Conservation (phyloP, 2,329 filamentous ascomycete genomes). For the Rhinocladiella mackenziei region DNA sequence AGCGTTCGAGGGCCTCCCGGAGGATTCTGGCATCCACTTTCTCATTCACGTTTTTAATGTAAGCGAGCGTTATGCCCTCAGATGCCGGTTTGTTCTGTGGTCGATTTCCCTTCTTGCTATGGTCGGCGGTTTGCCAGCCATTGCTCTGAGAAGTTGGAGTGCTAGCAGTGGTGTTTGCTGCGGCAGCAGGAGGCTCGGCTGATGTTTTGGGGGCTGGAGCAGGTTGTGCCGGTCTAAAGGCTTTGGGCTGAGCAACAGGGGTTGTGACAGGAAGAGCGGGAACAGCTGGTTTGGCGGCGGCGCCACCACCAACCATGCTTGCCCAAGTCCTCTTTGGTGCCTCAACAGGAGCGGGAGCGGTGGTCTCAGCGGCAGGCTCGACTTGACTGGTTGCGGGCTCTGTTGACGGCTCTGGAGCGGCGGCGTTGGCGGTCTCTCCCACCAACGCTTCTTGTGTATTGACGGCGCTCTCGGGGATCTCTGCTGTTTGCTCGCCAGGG, state of each 20-base stretch:
- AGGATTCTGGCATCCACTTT: slow-evolving; percentile 75
- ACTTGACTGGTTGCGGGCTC: slow-evolving; percentile 44
- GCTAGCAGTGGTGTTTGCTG: slow-evolving; percentile 36
- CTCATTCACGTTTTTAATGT: slow-evolving; percentile 93
- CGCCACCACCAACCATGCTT: slow-evolving; percentile 47
- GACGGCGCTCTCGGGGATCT: slow-evolving; percentile 11
- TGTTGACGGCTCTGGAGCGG: slow-evolving; percentile 34
- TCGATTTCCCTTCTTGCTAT: slow-evolving; percentile 79
- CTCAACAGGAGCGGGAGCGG: slow-evolving; percentile 49
- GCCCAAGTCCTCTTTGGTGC: slow-evolving; percentile 59
- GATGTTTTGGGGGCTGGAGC: slow-evolving; percentile 35
- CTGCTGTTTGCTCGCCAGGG: slow-evolving; percentile 40
- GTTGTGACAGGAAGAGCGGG: slow-evolving; percentile 37
- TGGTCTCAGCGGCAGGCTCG: slow-evolving; percentile 48
- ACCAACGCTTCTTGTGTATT: slow-evolving; percentile 17
- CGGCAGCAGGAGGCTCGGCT: slow-evolving; percentile 33
- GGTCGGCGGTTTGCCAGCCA: slow-evolving; percentile 86
- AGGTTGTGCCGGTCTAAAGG: slow-evolving; percentile 34
- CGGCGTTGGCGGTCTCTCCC: slow-evolving; percentile 52
- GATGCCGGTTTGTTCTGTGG: slow-evolving; percentile 59
- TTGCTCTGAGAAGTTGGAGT: slow-evolving; percentile 35
- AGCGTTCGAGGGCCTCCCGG: slow-evolving; percentile 65
- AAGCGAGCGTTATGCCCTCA: slow-evolving; percentile 74
- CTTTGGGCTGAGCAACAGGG: slow-evolving; percentile 35
- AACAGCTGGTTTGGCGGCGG: slow-evolving; percentile 40